Percentiles rank a stretch among this genome's conserved stretches.
These are phyloP conservation scores for Bisporella sp. DNA, from an alignment of 2,329 filamentous ascomycete species.

Conservation along the genomic window DNA sequence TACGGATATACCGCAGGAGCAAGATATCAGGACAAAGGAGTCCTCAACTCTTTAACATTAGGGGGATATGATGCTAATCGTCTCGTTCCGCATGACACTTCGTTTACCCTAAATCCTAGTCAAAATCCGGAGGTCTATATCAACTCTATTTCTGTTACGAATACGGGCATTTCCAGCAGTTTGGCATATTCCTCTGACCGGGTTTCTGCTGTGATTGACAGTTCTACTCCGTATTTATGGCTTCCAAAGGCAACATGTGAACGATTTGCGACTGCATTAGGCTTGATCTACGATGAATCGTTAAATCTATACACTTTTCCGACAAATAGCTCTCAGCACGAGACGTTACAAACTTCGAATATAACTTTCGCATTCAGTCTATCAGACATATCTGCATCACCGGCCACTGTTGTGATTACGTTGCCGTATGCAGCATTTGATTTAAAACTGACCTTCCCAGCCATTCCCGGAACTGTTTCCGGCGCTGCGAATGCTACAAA, in stretches of 20 bases:
- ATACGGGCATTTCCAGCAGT: slow-evolving; percentile 35
- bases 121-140: slow-evolving; percentile 33
- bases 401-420: slow-evolving; percentile 37
- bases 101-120: slow-evolving; percentile 49
- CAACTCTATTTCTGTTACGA: slow-evolving; percentile 18
- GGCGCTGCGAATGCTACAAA: slow-evolving; percentile 24
- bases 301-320: slow-evolving; percentile 59
- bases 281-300: slow-evolving; percentile 56
- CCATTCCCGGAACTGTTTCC: slow-evolving; percentile 39
- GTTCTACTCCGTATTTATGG: slow-evolving; percentile 57
- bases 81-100: slow-evolving; percentile 51
- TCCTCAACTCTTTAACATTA: slow-evolving; percentile 53
- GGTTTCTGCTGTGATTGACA: slow-evolving; percentile 43
- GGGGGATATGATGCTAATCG: slow-evolving; percentile 63
- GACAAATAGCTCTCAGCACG: slow-evolving; percentile 43
- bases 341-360: slow-evolving; percentile 35
- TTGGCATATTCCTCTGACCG: slow-evolving; percentile 39
- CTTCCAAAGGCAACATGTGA: slow-evolving; percentile 54
- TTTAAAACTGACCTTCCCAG: slow-evolving; percentile 21
- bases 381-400: slow-evolving; percentile 33
- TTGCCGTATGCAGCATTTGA: slow-evolving; percentile 29
- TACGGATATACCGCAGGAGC: slow-evolving; percentile 73
- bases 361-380: slow-evolving; percentile 51
- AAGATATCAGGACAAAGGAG: slow-evolving; percentile 53
- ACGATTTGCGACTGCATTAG: slow-evolving; percentile 56